Base-by-base conservation (phyloP, 1,284 basidiomycete species). In the Ceratobasidium sp. region DNA sequence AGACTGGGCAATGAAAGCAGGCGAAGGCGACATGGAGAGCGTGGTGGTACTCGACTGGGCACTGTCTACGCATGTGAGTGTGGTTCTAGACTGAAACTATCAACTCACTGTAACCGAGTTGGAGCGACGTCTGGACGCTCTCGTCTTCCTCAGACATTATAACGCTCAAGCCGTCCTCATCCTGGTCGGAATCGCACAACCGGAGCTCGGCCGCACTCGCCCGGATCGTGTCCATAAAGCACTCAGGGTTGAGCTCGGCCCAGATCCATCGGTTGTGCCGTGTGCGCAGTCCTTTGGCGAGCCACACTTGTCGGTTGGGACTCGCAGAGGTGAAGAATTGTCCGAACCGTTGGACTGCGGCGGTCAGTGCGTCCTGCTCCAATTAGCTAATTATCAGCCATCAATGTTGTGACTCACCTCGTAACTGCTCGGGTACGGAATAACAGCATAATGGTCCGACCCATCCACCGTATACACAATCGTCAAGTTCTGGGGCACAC, bases 71-170 rank as follows among this genome's bases (percentile, higher is more conserved):
- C 47, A 53, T 29, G 13, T 12, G 8, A 22, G 38, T 6, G 29
- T 43, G 6, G 17, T n/a, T 25, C 6, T 4, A 22, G 20, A 22
- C 22, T 57, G 12, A 27, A 25, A 25, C 55, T 10, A 42, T 57
- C 6, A 42, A 15, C 34, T n/a, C 32, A 32, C 20, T 65, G 22
- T 38, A 53, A 20, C 34, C 53, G 22, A 7, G 62, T 53, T 25
- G 62, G 53, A 22, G 54, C 40, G 35, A 53, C 54, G 62, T 65
- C 17, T 65, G 62, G 12, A 65, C 64, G 52, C 64, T 54, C 25
- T 38, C 56, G 56, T 62, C 64, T 25, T 67, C 64, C 34, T 67
- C 64, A 10, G 64, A 67, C 34, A 67, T 17, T 27, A 67, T 67
- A 1, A 67, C 64, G 52, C 64, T 67, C 64, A 67, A 25, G 40